phyloP scores from a whole-genome alignment of 2,329 filamentous ascomycete genomes.

The Onygena corvina region DNA sequence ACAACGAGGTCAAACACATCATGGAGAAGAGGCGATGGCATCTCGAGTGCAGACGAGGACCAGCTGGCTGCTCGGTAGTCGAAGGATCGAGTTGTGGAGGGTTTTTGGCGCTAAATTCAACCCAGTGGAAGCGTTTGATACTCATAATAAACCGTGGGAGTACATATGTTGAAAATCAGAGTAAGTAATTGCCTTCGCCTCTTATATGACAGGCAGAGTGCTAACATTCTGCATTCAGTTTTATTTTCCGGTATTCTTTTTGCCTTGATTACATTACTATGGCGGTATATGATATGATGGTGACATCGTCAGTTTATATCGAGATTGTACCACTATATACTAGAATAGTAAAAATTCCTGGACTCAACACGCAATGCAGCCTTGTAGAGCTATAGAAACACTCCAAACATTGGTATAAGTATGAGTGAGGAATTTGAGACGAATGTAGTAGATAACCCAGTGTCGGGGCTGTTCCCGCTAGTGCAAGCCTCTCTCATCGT shows the following conservation, averaged over 20 bases:
- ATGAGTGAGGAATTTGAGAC: too few relatives aligned
- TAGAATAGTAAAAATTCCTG: too few relatives aligned
- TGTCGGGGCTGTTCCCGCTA: too few relatives aligned
- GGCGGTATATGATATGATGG: background rate
- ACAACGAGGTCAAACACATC: slow-evolving; percentile 29
- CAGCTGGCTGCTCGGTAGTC: slow-evolving; percentile 30
- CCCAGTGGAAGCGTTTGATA: slow-evolving; percentile 1
- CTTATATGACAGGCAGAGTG: background rate
- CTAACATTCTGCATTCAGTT: background rate
- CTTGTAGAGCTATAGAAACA: too few relatives aligned
- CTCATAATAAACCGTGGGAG: slow-evolving; percentile 1
- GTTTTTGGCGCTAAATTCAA: background rate
- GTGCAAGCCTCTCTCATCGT: too few relatives aligned
- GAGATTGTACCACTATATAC: too few relatives aligned
- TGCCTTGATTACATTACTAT: background rate
- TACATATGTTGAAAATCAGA: slow-evolving; percentile 8
- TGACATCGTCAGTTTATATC: too few relatives aligned
- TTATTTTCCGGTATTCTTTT: background rate
- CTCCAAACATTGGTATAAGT: too few relatives aligned
- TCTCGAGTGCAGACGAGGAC: slow-evolving; percentile 26
- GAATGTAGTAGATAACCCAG: too few relatives aligned
- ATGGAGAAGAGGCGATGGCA: slow-evolving; percentile 33
- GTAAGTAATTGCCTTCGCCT: slow-evolving; percentile 1
- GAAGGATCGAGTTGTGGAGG: slow-evolving; percentile 21
- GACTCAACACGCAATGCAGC: too few relatives aligned